Percentiles rank a stretch among this genome's conserved stretches.
phyloP scores from a whole-genome alignment of 2,329 filamentous ascomycete genomes.

The Cladophialophora carrionii region DNA sequence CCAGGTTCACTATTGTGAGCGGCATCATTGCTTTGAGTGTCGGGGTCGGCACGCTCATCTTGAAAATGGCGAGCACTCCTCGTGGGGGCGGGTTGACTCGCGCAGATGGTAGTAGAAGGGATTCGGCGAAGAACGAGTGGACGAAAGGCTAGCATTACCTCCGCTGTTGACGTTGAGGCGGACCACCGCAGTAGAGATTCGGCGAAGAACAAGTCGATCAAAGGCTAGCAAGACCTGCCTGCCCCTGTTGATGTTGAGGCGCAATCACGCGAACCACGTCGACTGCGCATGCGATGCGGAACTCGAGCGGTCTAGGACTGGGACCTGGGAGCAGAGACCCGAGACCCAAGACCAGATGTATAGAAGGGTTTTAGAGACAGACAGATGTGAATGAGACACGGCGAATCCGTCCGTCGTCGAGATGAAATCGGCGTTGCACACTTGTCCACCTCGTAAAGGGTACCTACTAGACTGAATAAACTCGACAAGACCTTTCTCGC shows the following conservation, averaged over 20 bases:
- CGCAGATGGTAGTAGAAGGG: constrained; percentile 35
- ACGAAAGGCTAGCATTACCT: constrained; percentile 24
- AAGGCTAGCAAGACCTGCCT: constrained; percentile 19
- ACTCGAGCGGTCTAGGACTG: too few species aligned
- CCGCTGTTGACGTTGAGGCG: too few species aligned
- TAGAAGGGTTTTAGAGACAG: neutral
- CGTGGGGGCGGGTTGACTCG: constrained; percentile 34
- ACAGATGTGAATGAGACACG: neutral
- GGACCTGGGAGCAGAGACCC: too few species aligned
- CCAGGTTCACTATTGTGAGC: constrained; percentile 47
- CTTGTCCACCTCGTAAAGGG: neutral
- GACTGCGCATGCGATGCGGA: too few species aligned
- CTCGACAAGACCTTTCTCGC: neutral
- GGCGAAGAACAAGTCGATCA: constrained; percentile 31
- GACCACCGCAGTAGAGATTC: constrained; percentile 30
- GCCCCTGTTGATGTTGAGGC: neutral
- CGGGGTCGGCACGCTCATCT: constrained; percentile 40
- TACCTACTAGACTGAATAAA: neutral
- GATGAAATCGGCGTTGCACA: neutral
- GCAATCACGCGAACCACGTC: too few species aligned
- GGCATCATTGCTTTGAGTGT: constrained; percentile 45
- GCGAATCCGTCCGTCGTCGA: neutral
- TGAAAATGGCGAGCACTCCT: constrained; percentile 23
- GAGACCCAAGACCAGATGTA: neutral
- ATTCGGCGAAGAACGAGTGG: constrained; percentile 29